Evolutionary conservation across 129 eudicot species (phyloP).

Genomic region (Lactuca saligna): DNA sequence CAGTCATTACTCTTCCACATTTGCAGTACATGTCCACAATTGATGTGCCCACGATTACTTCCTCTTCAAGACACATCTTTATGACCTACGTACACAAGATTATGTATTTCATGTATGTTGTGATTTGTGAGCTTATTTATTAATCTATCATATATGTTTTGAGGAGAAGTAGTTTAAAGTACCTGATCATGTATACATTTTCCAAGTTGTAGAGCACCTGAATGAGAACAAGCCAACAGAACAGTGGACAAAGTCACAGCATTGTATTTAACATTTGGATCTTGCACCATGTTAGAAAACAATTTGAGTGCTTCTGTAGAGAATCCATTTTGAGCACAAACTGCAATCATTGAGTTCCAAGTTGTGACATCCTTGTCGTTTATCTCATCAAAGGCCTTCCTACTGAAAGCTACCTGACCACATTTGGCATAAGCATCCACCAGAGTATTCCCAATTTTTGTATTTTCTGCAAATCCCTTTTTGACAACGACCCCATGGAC

Average conservation of each 20-base stretch:
- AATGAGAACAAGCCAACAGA: conserved; percentile 55
- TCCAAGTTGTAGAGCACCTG: conserved; percentile 45
- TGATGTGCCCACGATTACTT: conserved; percentile 52
- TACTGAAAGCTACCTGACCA: conserved; percentile 38
- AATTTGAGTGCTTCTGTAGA: conserved; percentile 38
- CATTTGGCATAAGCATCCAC: conserved; percentile 61
- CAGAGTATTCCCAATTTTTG: conserved; percentile 45
- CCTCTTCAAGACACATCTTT: conserved; percentile 50
- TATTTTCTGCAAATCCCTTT: conserved; percentile 39
- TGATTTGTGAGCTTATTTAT: too few species aligned
- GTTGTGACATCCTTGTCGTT: conserved; percentile 39
- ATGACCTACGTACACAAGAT: conserved; percentile 28
- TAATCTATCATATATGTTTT: too few species aligned
- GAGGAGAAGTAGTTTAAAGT: neutral
- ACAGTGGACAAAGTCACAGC: conserved; percentile 53
- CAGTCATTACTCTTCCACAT: conserved; percentile 49
- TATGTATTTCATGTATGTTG: neutral
- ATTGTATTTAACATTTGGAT: conserved; percentile 28
- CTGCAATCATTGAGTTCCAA: conserved; percentile 62
- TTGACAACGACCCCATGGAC: conserved; percentile 38
- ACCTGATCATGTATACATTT: conserved; percentile 56
- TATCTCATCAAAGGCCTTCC: conserved; percentile 49
- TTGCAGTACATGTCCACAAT: conserved; percentile 57
- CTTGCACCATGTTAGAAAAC: conserved; percentile 36
- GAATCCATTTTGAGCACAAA: conserved; percentile 49